These are phyloP conservation scores for Trichosporon ovoides DNA, from an alignment of 1,284 basidiomycete species.

Conservation along the genomic window DNA sequence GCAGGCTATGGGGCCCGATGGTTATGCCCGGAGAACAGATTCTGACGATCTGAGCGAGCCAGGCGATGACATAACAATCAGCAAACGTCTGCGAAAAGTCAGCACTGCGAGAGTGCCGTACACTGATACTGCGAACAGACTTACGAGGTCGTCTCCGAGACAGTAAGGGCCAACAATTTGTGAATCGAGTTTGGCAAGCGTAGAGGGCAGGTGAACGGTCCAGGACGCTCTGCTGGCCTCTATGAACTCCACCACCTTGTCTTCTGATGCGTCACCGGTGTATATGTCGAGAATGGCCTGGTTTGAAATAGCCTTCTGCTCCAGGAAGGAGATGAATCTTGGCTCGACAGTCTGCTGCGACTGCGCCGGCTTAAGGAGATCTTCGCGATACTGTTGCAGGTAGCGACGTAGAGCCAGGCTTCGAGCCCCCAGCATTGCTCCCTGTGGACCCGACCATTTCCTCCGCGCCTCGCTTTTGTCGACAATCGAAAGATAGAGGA, in stretches of 20 bases:
- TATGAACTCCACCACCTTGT: slow-evolving; percentile 43
- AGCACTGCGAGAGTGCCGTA: background rate
- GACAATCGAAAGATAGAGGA: slow-evolving; percentile 47
- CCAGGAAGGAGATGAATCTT: slow-evolving; percentile 42
- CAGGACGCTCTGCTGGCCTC: slow-evolving; percentile 49
- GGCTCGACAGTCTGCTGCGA: background rate
- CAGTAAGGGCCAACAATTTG: slow-evolving; percentile 66
- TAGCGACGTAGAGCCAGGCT: slow-evolving; percentile 57
- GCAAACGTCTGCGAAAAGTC: slow-evolving; percentile 58
- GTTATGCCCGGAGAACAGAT: slow-evolving; percentile 45
- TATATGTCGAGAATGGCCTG: slow-evolving; percentile 45
- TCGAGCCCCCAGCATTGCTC: slow-evolving; percentile 52
- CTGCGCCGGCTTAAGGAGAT: background rate
- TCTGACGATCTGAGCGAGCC: slow-evolving; percentile 62
- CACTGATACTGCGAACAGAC: slow-evolving; percentile 22
- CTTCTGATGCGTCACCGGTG: slow-evolving; percentile 31
- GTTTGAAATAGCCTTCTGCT: slow-evolving; percentile 47
- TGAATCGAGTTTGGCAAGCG: slow-evolving; percentile 54
- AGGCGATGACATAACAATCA: slow-evolving; percentile 72
- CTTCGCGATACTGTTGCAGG: slow-evolving; percentile 46
- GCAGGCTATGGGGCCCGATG: slow-evolving; percentile 52
- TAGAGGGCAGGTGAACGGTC: slow-evolving; percentile 52
- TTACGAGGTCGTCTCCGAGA: slow-evolving; percentile 57
- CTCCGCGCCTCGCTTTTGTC: slow-evolving; percentile 40
- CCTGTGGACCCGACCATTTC: slow-evolving; percentile 41